A percentile compares a stretch with the other conserved stretches of the same genome.
Evolutionary conservation across 768 basidiomycete genomes (phyloP).

Genomic region (Auriscalpium vulgare): DNA sequence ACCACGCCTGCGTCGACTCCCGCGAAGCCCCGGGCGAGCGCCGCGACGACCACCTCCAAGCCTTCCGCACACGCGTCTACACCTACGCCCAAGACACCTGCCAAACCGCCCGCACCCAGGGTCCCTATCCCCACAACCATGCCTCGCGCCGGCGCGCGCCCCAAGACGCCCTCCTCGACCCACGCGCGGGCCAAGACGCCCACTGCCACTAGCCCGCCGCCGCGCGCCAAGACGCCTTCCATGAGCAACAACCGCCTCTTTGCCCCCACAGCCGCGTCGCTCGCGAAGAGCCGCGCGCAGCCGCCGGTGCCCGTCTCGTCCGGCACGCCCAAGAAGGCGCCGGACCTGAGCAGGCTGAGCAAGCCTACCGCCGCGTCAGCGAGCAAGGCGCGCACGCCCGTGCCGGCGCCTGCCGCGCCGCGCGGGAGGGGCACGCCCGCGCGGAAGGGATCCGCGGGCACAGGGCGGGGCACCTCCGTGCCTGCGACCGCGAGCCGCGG

Average conservation of each 20-base stretch:
- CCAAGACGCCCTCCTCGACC: slow-evolving; percentile 17
- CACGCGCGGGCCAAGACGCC: slow-evolving; percentile 26
- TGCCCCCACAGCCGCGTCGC: slow-evolving; percentile 78
- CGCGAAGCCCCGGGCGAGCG: background rate
- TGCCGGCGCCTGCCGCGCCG: slow-evolving; percentile 13
- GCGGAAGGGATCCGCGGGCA: slow-evolving; percentile 1
- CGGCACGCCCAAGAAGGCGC: slow-evolving; percentile 41
- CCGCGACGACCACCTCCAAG: background rate
- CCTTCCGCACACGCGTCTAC: background rate
- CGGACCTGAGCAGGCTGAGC: slow-evolving; percentile 54
- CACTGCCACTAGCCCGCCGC: slow-evolving; percentile 43
- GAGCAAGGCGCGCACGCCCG: slow-evolving; percentile 45
- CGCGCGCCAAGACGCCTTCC: slow-evolving; percentile 19
- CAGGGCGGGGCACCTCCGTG: slow-evolving; percentile 11
- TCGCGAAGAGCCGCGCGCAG: slow-evolving; percentile 59
- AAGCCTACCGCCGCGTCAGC: slow-evolving; percentile 80
- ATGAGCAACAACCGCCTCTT: slow-evolving; percentile 48
- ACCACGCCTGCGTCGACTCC: background rate
- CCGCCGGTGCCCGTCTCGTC: slow-evolving; percentile 44
- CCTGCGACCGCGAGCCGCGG: slow-evolving; percentile 19
- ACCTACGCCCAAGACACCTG: slow-evolving; percentile 11
- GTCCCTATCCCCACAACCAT: slow-evolving; percentile 21
- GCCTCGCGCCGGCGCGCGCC: slow-evolving; percentile 19
- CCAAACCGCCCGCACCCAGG: slow-evolving; percentile 17
- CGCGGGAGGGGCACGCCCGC: slow-evolving; percentile 23